phyloP scores from a whole-genome alignment of 495 filamentous ascomycete genomes.

The Aspergillus homomorphus region DNA sequence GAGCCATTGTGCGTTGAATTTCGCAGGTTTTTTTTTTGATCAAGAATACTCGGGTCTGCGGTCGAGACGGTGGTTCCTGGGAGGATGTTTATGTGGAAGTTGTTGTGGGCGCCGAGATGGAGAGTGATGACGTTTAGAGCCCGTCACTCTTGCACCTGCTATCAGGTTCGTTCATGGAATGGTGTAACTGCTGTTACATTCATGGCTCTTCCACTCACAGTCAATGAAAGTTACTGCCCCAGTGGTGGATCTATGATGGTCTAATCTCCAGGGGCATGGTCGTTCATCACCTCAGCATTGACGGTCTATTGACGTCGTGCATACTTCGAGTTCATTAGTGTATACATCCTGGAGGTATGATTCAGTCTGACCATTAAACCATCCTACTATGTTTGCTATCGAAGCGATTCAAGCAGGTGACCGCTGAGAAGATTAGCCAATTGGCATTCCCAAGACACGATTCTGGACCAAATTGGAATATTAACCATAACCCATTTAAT shows the following conservation, averaged over 20 bases:
- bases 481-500: no score
- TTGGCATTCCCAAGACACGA: no score
- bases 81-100: background rate
- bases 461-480: no score
- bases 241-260: background rate
- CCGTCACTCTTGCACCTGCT: background rate
- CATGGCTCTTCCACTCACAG: background rate
- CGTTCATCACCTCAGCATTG: background rate
- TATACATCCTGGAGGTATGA: no score
- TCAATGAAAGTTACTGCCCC: background rate
- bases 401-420: no score
- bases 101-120: background rate
- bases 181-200: background rate
- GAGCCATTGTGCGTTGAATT: constrained; percentile 24
- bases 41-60: background rate
- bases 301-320: background rate
- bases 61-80: background rate
- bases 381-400: no score
- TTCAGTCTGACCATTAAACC: no score
- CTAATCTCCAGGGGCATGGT: background rate
- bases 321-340: no score
- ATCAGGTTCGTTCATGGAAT: background rate
- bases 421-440: no score
- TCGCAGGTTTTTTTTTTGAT: background rate
- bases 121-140: background rate